Evolutionary conservation across 2,329 filamentous ascomycete species (phyloP).

Genomic region (Ciborinia camelliae): DNA sequence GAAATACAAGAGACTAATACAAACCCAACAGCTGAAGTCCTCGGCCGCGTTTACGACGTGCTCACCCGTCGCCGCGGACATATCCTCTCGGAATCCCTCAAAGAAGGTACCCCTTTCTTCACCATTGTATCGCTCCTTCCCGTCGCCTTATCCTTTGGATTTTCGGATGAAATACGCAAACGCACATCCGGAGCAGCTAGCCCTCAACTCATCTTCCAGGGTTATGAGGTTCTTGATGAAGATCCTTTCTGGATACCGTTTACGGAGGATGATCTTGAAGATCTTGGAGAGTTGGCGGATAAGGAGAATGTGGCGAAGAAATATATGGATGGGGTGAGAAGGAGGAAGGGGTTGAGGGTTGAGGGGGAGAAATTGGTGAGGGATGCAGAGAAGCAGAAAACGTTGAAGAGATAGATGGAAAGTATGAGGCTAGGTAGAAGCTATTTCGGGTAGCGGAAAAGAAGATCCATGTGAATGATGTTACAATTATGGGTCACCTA

Average conservation of each 20-base stretch:
- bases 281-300: conserved; percentile 90
- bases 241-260: conserved; percentile 98
- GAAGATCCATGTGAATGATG: background rate
- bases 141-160: conserved; percentile 93
- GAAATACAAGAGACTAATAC: conserved; percentile 23
- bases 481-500: no score
- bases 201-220: conserved; percentile 89
- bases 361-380: conserved; percentile 71
- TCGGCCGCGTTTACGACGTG: conserved; percentile 95
- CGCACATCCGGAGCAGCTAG: conserved; percentile 85
- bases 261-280: conserved; percentile 94
- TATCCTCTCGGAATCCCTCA: conserved; percentile 86
- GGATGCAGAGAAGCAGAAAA: conserved; percentile 90
- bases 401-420: conserved; percentile 52
- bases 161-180: conserved; percentile 94
- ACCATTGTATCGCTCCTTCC: conserved; percentile 85
- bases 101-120: conserved; percentile 95
- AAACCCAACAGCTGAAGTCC: conserved; percentile 66
- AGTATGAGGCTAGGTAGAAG: background rate
- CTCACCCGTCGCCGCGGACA: conserved; percentile 88
- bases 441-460: background rate
- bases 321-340: conserved; percentile 88
- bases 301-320: conserved; percentile 92
- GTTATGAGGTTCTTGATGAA: conserved; percentile 89
- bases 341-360: conserved; percentile 83